Percentiles rank a stretch among this genome's conserved stretches.
These are phyloP conservation scores for Phoenix roebelenii DNA, from an alignment of 176 grass and related monocot genomes.

Conservation along the genomic window DNA sequence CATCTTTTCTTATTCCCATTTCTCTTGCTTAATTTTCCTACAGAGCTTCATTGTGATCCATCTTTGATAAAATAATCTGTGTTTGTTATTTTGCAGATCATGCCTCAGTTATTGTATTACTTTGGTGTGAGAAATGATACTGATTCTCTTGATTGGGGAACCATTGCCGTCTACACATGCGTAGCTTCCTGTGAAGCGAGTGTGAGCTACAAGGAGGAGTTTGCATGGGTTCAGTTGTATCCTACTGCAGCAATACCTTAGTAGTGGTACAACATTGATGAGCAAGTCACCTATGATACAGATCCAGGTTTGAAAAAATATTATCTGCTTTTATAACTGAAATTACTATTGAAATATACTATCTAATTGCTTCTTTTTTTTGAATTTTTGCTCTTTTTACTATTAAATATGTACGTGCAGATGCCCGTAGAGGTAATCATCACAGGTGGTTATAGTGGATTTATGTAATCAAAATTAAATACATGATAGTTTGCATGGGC, in stretches of 20 bases:
- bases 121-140: conserved; percentile 67
- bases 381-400: no score
- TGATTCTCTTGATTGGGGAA: conserved; percentile 92
- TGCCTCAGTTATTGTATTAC: conserved; percentile 87
- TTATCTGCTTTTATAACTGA: no score
- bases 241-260: conserved; percentile 27
- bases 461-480: no score
- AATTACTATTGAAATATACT: no score
- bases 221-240: conserved; percentile 80
- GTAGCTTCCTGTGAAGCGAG: conserved; percentile 59
- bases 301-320: no score
- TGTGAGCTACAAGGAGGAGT: conserved; percentile 76
- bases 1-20: not conserved
- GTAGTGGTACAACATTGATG: no score
- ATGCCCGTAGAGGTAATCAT: no score
- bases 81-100: conserved; percentile 49
- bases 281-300: no score
- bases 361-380: no score
- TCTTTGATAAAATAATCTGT: conserved; percentile 3
- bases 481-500: no score
- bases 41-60: not conserved
- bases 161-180: conserved; percentile 72
- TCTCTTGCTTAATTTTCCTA: not conserved
- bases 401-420: no score
- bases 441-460: no score